Conservation (phyloP, 2,329 filamentous ascomycete species). For the Fusarium avenaceum region DNA sequence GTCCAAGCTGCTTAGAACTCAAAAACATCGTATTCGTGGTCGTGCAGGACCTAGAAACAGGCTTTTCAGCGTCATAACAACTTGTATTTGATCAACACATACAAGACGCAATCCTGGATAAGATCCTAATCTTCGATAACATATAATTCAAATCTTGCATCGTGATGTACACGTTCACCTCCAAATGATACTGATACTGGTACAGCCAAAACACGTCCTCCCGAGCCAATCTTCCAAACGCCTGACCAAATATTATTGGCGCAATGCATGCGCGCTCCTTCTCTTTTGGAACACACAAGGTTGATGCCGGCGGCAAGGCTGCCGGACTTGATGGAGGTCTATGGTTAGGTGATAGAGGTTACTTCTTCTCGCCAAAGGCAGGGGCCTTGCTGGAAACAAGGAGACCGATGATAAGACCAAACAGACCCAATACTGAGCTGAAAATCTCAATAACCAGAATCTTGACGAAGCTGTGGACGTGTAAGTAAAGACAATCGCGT, state of each 20-base stretch:
- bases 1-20: slow-evolving; percentile 48
- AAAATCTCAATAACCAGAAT: slow-evolving; percentile 99
- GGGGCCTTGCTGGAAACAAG: slow-evolving; percentile 86
- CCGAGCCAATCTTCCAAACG: slow-evolving; percentile 58
- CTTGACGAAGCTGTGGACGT: slow-evolving; percentile 84
- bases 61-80: slow-evolving; percentile 32
- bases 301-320: slow-evolving; percentile 32
- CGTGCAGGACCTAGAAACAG: neutral
- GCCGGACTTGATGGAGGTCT: slow-evolving; percentile 36
- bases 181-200: slow-evolving; percentile 53
- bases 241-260: slow-evolving; percentile 56
- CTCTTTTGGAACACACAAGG: slow-evolving; percentile 42
- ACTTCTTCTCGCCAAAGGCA: slow-evolving; percentile 70
- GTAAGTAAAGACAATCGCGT: slow-evolving; percentile 41
- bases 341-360: slow-evolving; percentile 23
- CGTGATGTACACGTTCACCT: slow-evolving; percentile 53
- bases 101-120: slow-evolving; percentile 34
- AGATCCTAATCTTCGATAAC: slow-evolving; percentile 43
- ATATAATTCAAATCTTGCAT: slow-evolving; percentile 48
- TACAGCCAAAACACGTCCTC: slow-evolving; percentile 54
- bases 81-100: slow-evolving; percentile 38
- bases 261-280: slow-evolving; percentile 53
- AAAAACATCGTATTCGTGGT: neutral
- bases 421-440: slow-evolving; percentile 95
- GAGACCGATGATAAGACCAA: slow-evolving; percentile 94